A percentile compares a stretch with the other conserved stretches of the same genome.
Conservation (phyloP, 495 filamentous ascomycete species). For the Xylaria nigripes region DNA sequence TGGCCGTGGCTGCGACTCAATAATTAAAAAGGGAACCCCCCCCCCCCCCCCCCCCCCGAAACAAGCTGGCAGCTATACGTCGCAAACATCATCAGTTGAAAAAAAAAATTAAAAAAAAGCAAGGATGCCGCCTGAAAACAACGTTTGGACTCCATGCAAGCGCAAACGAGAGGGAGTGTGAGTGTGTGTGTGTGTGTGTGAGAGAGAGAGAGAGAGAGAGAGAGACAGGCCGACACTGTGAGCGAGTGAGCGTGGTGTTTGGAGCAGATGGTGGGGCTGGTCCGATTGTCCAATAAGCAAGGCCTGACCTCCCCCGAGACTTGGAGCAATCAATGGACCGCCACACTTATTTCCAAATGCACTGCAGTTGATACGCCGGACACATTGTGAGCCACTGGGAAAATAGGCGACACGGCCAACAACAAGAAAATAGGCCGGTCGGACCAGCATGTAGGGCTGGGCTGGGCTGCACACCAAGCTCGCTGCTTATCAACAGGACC, state of each 20-base stretch:
- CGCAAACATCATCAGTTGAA: not conserved
- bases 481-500: not conserved
- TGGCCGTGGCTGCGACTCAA: not conserved
- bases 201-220: too few species aligned
- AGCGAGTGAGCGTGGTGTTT: too few species aligned
- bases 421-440: not conserved
- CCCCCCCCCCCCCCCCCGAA: too few species aligned
- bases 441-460: not conserved
- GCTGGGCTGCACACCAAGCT: not conserved
- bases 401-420: not conserved
- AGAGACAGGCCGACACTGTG: too few species aligned
- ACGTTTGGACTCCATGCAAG: constrained; percentile 17
- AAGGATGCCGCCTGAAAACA: not conserved
- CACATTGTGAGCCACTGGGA: not conserved
- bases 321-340: constrained; percentile 19
- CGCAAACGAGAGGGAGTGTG: constrained; percentile 7
- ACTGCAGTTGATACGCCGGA: not conserved
- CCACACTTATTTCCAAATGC: constrained; percentile 13
- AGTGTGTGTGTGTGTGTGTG: constrained; percentile 6
- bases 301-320: constrained; percentile 10
- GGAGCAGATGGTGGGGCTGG: constrained; percentile 15
- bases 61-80: too few species aligned
- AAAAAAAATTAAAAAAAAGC: not conserved
- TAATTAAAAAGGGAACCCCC: not conserved
- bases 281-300: constrained; percentile 21